phyloP scores from a whole-genome alignment of 1,139 yeast genomes.

The Scheffersomyces parashehatae region DNA sequence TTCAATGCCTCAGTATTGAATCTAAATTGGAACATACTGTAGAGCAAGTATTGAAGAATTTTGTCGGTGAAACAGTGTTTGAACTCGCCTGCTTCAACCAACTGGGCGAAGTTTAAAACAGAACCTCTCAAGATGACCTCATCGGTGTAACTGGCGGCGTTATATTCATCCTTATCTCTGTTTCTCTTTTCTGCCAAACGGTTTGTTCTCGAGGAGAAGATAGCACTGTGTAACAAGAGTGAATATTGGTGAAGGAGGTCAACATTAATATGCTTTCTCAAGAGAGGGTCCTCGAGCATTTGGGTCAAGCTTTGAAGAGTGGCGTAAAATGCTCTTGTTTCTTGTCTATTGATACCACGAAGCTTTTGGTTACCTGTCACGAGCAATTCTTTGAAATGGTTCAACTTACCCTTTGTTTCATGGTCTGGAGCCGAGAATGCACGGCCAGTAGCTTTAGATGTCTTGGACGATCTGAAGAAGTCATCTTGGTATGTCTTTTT shows the following conservation, averaged over 20 bases:
- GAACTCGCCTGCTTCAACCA: conserved; percentile 34
- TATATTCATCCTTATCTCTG: conserved; percentile 42
- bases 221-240: neutral
- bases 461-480: neutral
- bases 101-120: conserved; percentile 34
- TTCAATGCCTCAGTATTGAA: conserved; percentile 36
- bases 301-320: conserved; percentile 21
- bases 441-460: conserved; percentile 10
- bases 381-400: conserved; percentile 31
- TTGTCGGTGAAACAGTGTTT: conserved; percentile 6
- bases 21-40: conserved; percentile 38
- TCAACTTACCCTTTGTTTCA: conserved; percentile 22
- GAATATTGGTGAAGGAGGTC: conserved; percentile 1
- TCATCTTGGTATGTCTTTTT: neutral
- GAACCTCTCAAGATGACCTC: conserved; percentile 36
- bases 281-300: conserved; percentile 29
- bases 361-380: conserved; percentile 20
- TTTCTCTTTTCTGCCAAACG: conserved; percentile 35
- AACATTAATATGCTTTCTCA: conserved; percentile 21
- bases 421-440: conserved; percentile 10
- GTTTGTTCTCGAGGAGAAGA: conserved; percentile 19
- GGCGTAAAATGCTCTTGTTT: conserved; percentile 22
- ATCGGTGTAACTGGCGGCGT: conserved; percentile 24
- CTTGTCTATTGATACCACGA: conserved; percentile 12
- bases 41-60: conserved; percentile 22